Percentiles rank a stretch among this genome's conserved stretches.
Conservation (phyloP, 1,284 basidiomycete genomes). For the Moniliella sp. region DNA sequence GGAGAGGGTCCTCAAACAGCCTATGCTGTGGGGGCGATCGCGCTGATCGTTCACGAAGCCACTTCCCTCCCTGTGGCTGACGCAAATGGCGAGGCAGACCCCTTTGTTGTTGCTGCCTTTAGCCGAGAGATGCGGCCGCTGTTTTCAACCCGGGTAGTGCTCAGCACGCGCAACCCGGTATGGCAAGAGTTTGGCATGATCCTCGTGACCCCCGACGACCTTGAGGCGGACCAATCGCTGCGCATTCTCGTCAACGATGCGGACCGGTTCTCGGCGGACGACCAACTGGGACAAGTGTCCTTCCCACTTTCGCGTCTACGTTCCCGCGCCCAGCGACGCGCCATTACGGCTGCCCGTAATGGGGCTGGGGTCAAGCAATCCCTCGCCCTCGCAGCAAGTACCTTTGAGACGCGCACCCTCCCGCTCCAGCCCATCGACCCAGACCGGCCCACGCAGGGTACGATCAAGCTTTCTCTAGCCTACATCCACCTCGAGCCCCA, state of each 20-base stretch:
- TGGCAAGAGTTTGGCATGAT: conserved; percentile 22
- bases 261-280: conserved; percentile 26
- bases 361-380: too few relatives aligned
- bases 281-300: conserved; percentile 23
- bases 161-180: conserved; percentile 12
- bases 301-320: conserved; percentile 12
- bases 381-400: too few relatives aligned
- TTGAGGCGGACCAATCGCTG: conserved; percentile 17
- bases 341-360: too few relatives aligned
- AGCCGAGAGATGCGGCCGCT: conserved; percentile 18
- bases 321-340: too few relatives aligned
- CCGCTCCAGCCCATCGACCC: conserved; percentile 45
- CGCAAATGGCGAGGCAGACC: conserved; percentile 18
- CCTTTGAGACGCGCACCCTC: too few relatives aligned
- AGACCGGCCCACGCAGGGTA: conserved; percentile 43
- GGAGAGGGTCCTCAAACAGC: conserved; percentile 19
- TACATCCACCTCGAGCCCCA: too few relatives aligned
- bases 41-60: conserved; percentile 18
- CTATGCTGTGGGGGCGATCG: conserved; percentile 18
- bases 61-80: conserved; percentile 20
- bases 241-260: conserved; percentile 21
- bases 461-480: conserved; percentile 41
- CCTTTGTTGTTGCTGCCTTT: conserved; percentile 19
- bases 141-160: conserved; percentile 15
- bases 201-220: conserved; percentile 17